A percentile compares a stretch with the other conserved stretches of the same genome.
Conservation (phyloP, 1,284 basidiomycete genomes). For the Volvariella volvacea region DNA sequence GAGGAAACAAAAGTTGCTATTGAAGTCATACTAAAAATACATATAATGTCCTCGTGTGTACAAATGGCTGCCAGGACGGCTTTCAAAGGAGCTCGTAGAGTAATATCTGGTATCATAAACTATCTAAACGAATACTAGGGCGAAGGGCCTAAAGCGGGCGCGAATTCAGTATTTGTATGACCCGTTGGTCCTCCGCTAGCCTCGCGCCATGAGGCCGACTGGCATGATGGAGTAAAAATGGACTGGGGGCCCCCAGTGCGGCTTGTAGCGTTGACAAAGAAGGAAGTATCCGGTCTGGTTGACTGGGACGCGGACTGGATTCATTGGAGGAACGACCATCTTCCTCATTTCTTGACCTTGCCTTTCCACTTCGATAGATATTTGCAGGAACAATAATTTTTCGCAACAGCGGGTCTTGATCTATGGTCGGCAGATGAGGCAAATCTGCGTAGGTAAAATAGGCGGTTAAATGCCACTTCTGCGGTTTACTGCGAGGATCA, state of each 20-base stretch:
- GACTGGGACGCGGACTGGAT: slow-evolving; percentile 4
- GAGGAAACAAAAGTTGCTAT: too few relatives aligned
- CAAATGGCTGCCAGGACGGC: too few relatives aligned
- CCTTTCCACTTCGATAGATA: slow-evolving; percentile 55
- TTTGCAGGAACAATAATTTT: slow-evolving; percentile 47
- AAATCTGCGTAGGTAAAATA: slow-evolving; percentile 61
- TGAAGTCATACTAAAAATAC: too few relatives aligned
- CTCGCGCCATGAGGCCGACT: slow-evolving; percentile 30
- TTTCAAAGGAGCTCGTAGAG: too few relatives aligned
- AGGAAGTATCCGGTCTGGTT: slow-evolving; percentile 14
- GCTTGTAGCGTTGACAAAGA: slow-evolving; percentile 27
- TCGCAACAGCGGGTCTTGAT: slow-evolving; percentile 44
- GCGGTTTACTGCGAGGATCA: slow-evolving; percentile 36
- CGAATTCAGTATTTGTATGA: slow-evolving; percentile 55
- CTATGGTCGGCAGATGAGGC: slow-evolving; percentile 49
- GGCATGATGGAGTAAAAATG: slow-evolving; percentile 14
- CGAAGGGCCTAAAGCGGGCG: too few relatives aligned
- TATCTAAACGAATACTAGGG: too few relatives aligned
- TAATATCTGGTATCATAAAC: too few relatives aligned
- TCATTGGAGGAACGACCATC: slow-evolving; percentile 11
- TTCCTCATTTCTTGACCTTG: slow-evolving; percentile 37
- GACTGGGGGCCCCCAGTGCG: slow-evolving; percentile 18
- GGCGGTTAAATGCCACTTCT: slow-evolving; percentile 58
- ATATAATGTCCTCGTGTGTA: too few relatives aligned
- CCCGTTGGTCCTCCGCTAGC: slow-evolving; percentile 51